Evolutionary conservation across 768 basidiomycete species (phyloP), one percentile per base, ranked within the genome.

Genomic region (Coprinopsis strossmayeri): DNA sequence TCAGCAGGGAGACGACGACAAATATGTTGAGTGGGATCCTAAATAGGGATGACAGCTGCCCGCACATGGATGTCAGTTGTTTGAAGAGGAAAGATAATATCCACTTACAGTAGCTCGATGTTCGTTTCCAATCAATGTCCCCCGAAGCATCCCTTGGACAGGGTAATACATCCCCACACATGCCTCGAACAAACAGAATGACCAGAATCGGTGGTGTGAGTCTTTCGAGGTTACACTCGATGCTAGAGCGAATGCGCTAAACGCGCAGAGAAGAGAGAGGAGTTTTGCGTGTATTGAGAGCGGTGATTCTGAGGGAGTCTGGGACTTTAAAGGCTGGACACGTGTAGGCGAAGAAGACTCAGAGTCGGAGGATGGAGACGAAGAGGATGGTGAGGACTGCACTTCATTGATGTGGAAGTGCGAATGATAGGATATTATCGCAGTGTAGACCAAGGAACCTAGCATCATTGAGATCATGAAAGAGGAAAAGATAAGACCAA

Each of bases 391-490:
- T n/a, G n/a, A n/a, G n/a, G n/a, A n/a, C n/a, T n/a, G 30, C 30
- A 40, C 45, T 30, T 45, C 51, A 28, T 20, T 54, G 50, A 30
- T 41, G 35, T 48, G 48, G 13, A 56, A 53, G 43, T 48, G 48
- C 34, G 48, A 18, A 38, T 20, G 21, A 20, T 25, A 60, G 1
- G 72, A 64, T 3, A 65, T 66, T 57, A 82, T 65, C 42, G 67
- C 67, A 3, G 78, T 84, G 64, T 87, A 88, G 25, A 84, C 55
- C 44, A 87, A 64, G 10, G 86, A 87, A 15, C 86, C 85, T 55
- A 87, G 74, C 78, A 87, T 84, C 85, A 89, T 87, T 48, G 78
- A 80, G 48, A 87, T 66, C 87, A 89, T 89, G 69, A 87, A 86
- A 4, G 78, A 72, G 24, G 85, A 84, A 64, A 89, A 89, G 55